A percentile compares a stretch with the other conserved stretches of the same genome.
Conservation (phyloP, 768 basidiomycete species). For the Mycena rebaudengoi region DNA sequence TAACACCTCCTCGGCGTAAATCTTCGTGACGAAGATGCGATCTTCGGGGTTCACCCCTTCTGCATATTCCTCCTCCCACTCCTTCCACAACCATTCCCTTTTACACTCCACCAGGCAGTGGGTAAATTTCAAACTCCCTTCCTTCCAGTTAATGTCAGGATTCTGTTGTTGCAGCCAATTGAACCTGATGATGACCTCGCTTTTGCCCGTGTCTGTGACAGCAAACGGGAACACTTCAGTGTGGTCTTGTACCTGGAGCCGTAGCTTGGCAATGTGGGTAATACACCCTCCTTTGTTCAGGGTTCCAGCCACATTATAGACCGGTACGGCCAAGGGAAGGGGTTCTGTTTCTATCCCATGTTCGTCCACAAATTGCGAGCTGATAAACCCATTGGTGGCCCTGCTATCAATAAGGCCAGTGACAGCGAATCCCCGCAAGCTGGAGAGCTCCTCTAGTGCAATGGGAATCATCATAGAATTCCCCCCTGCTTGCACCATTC, state of each 20-base stretch:
- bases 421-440: not conserved
- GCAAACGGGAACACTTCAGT: not conserved
- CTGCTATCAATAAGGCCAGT: not conserved
- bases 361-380: too few species aligned
- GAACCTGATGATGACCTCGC: not conserved
- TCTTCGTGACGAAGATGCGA: too few species aligned
- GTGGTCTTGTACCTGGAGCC: not conserved
- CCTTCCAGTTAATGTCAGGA: too few species aligned
- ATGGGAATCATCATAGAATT: not conserved
- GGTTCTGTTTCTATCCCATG: not conserved
- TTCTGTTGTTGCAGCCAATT: not conserved
- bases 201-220: not conserved
- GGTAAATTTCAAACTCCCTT: not conserved
- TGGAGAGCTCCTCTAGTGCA: not conserved
- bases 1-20: too few species aligned
- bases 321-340: not conserved
- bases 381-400: too few species aligned
- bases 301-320: not conserved
- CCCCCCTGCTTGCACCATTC: not conserved
- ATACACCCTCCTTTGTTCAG: not conserved
- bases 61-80: not conserved
- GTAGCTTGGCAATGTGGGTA: not conserved
- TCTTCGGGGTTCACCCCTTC: not conserved
- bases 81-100: not conserved
- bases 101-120: not conserved